A percentile compares a stretch with the other conserved stretches of the same genome.
These are phyloP conservation scores for Fagus crenata DNA, from an alignment of 306 rosid genomes.

Conservation along the genomic window DNA sequence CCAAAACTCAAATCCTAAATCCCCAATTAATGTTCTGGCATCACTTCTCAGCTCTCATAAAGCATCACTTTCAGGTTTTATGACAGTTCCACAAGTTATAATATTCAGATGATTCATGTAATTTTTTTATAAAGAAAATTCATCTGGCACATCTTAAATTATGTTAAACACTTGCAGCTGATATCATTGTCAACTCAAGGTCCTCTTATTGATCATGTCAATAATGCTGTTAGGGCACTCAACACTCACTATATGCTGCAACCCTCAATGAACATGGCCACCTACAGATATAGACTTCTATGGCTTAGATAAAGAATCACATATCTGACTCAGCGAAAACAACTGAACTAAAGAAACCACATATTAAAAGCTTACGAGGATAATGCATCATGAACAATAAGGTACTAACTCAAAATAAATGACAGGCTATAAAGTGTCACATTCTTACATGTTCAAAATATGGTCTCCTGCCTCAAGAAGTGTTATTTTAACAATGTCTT, in stretches of 20 bases:
- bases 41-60: no score
- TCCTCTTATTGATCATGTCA: neutral
- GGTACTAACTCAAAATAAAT: neutral
- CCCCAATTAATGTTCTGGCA: no score
- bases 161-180: neutral
- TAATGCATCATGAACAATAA: neutral
- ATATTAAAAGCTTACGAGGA: neutral
- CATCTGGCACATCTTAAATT: neutral
- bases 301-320: neutral
- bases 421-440: conserved; percentile 10
- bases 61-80: no score
- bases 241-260: neutral
- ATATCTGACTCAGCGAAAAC: neutral
- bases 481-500: conserved; percentile 75
- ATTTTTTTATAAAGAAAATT: neutral
- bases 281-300: neutral
- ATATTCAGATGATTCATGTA: neutral
- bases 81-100: neutral
- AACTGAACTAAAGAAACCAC: neutral
- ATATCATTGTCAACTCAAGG: neutral
- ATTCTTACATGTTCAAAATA: conserved; percentile 78
- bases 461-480: conserved; percentile 92
- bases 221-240: neutral
- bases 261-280: neutral
- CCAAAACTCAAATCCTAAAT: no score